A percentile compares a stretch with the other conserved stretches of the same genome.
These are phyloP conservation scores for Skeletonema potamos DNA, from an alignment of 108 stramenopile species.

Conservation along the genomic window DNA sequence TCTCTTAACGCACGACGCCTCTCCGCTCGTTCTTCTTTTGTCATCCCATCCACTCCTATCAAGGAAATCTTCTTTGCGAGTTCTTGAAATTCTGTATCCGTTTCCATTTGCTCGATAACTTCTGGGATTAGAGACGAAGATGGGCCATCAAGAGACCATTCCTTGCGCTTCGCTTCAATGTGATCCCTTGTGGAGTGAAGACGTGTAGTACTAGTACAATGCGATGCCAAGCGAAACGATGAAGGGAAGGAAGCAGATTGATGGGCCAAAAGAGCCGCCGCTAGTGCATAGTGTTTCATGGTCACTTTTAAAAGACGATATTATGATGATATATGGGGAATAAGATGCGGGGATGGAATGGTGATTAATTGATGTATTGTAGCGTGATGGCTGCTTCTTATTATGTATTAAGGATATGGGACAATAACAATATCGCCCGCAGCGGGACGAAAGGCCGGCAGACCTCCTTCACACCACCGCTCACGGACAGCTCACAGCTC, in stretches of 20 bases:
- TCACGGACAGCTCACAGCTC: no score
- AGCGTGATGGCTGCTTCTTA: no score
- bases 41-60: slow-evolving; percentile 66
- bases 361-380: no score
- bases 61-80: slow-evolving; percentile 50
- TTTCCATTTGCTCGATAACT: slow-evolving; percentile 65
- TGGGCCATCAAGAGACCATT: slow-evolving; percentile 24
- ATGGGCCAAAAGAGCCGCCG: slow-evolving; percentile 28
- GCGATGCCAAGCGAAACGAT: background rate
- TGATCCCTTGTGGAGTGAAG: slow-evolving; percentile 17
- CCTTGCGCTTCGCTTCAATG: slow-evolving; percentile 15
- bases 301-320: no score
- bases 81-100: slow-evolving; percentile 70
- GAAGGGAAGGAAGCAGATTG: background rate
- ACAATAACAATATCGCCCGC: no score
- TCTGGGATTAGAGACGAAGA: slow-evolving; percentile 58
- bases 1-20: slow-evolving; percentile 87
- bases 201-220: background rate
- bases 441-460: no score
- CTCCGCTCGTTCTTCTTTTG: slow-evolving; percentile 81
- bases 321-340: no score
- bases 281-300: slow-evolving; percentile 6
- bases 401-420: no score
- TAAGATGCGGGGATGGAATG: no score
- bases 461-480: no score